Base-by-base conservation (phyloP, 2,329 filamentous ascomycete species). In the Pseudogymnoascus sp. region DNA sequence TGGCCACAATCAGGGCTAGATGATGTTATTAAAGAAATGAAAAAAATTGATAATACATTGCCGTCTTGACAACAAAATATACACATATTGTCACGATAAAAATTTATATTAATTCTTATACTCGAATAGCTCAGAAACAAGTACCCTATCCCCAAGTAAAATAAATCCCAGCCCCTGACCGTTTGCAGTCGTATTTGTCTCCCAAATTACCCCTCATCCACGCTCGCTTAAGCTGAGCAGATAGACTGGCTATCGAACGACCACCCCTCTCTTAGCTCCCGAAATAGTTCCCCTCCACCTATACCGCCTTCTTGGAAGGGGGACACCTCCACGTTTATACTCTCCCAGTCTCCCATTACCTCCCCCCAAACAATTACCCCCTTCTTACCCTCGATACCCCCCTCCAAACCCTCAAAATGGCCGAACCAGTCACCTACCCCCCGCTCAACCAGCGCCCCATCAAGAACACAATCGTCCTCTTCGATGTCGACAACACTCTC, bases 401-500 rank as follows among this genome's bases (percentile, higher is more conserved):
- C 38, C 18, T 8, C 12, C 34, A 60, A 40, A 60, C 38, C 11
- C 5, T 18, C 34, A 60, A 60, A 38, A 60, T 60, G 59, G 38
- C 59, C 38, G 59, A 60, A 40, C 11, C 66, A 63, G 64, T 65
- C 4, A 44, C 59, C 37, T 74, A 71, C 78, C 89, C 92, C 63
- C 85, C 91, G 67, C 85, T 97, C 69, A 84, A 88, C 75, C 82
- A 93, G 72, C 91, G 95, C 69, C 90, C 91, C 46, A 79, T 97
- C 77, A 91, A 93, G 80, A 91, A 95, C 82, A 97, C 93, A 68
- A 90, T 99, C 77, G 88, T 86, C 73, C 88, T 99, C 67, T 99
- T 99, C 78, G 95, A 99, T 78, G 95, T 99, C 65, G 95, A 99
- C 75, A 90, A 86, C 73, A 97, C 95, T 31, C 85, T 99, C 70